A percentile compares a stretch with the other conserved stretches of the same genome.
These are phyloP conservation scores for Colletotrichum sp. DNA, from an alignment of 2,329 filamentous ascomycete species.

Conservation along the genomic window DNA sequence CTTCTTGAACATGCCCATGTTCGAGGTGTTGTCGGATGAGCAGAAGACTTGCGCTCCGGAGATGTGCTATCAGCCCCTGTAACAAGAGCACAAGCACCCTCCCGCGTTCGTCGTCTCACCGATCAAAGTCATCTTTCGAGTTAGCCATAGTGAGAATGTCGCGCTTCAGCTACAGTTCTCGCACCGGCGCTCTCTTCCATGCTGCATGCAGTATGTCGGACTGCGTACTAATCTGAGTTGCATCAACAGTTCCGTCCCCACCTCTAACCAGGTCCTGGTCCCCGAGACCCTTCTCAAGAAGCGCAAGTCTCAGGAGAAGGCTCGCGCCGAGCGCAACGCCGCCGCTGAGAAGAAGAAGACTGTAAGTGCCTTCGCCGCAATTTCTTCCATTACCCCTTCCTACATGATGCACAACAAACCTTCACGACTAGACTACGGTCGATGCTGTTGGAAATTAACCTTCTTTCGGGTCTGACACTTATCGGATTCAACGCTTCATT, in stretches of 20 bases:
- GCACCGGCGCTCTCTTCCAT: constrained; percentile 79
- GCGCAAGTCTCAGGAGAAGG: constrained; percentile 99
- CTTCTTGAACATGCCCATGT: constrained; percentile 50
- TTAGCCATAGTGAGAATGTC: constrained; percentile 91
- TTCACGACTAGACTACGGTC: constrained; percentile 94
- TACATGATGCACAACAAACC: constrained; percentile 86
- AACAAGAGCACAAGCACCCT: constrained; percentile 20
- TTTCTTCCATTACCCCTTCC: constrained; percentile 4
- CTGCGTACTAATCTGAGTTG: constrained; percentile 80
- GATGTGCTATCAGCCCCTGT: not conserved
- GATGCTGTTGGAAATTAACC: constrained; percentile 96
- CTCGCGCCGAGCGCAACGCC: constrained; percentile 84
- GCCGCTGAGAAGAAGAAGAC: constrained; percentile 87
- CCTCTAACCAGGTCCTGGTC: constrained; percentile 93
- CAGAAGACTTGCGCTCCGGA: not conserved
- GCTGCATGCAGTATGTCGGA: constrained; percentile 64
- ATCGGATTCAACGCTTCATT: constrained; percentile 33
- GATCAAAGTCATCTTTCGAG: constrained; percentile 84
- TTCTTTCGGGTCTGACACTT: constrained; percentile 98
- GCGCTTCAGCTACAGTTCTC: constrained; percentile 92
- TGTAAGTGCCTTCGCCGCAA: constrained; percentile 66
- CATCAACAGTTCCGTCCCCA: constrained; percentile 80
- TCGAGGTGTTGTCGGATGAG: constrained; percentile 83
- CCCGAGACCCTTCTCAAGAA: constrained; percentile 99
- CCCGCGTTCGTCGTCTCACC: constrained; percentile 58